These are phyloP conservation scores for Canavalia ensiformis DNA, from an alignment of 306 rosid genomes.

Conservation along the genomic window DNA sequence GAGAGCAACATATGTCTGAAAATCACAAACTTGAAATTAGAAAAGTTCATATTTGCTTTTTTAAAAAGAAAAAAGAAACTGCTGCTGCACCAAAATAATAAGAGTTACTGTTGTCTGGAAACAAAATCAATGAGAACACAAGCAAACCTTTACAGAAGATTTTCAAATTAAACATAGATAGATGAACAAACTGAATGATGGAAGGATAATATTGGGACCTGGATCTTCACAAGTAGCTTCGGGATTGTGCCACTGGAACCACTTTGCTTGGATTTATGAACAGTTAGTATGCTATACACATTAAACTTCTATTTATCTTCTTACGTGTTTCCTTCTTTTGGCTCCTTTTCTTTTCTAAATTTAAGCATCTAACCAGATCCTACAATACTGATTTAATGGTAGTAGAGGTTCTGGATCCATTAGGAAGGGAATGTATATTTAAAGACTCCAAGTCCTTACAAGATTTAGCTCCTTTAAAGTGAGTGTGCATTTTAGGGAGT, in stretches of 20 bases:
- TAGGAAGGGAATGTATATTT: neutral
- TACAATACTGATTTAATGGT: neutral
- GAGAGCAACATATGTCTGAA: constrained; percentile 86
- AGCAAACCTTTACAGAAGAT: constrained; percentile 1
- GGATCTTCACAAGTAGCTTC: neutral
- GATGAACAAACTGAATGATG: constrained; percentile 14
- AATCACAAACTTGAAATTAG: constrained; percentile 25
- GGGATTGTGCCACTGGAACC: constrained; percentile 11
- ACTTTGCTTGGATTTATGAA: constrained; percentile 13
- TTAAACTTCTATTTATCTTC: neutral
- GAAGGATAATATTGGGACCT: constrained; percentile 34
- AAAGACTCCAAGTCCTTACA: neutral
- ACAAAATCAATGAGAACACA: constrained; percentile 17
- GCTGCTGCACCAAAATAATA: constrained; percentile 8
- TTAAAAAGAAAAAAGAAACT: neutral
- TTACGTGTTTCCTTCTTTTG: constrained; percentile 1
- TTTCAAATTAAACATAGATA: constrained; percentile 18
- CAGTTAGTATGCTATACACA: neutral
- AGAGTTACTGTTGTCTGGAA: neutral
- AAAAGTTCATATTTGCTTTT: neutral
- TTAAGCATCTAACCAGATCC: neutral
- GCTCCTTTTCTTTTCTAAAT: constrained; percentile 20
- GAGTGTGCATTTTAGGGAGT: neutral
- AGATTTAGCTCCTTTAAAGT: neutral
- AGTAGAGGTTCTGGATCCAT: constrained; percentile 8